A percentile compares a stretch with the other conserved stretches of the same genome.
Evolutionary conservation across 1,284 basidiomycete genomes (phyloP).

Genomic region (Pascua guehoae): DNA sequence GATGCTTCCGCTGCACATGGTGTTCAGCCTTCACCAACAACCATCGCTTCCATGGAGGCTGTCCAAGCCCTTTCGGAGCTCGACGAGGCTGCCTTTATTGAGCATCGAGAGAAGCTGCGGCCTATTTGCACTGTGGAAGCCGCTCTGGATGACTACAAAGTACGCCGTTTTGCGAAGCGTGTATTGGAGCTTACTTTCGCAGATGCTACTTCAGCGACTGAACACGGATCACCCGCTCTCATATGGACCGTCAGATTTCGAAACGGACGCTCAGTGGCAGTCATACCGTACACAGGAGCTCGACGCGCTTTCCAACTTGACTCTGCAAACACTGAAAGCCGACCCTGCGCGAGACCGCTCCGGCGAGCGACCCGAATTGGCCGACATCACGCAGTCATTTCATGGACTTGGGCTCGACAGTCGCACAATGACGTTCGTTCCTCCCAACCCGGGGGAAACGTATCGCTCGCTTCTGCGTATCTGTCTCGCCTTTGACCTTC

Average conservation of each 20-base stretch:
- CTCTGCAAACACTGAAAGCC: conserved; percentile 11
- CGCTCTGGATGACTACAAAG: conserved; percentile 78
- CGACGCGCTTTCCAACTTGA: conserved; percentile 60
- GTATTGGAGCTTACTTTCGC: conserved; percentile 9
- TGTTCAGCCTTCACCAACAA: neutral
- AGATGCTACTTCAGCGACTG: conserved; percentile 89
- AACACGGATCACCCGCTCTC: conserved; percentile 79
- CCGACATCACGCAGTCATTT: conserved; percentile 64
- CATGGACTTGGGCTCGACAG: conserved; percentile 24
- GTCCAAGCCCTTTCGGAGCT: neutral
- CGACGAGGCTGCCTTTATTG: conserved; percentile 12
- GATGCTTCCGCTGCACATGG: neutral
- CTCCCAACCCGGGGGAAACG: conserved; percentile 77
- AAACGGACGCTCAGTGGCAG: conserved; percentile 71
- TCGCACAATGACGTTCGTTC: conserved; percentile 63
- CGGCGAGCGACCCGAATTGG: conserved; percentile 6
- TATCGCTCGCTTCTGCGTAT: conserved; percentile 80
- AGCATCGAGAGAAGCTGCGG: conserved; percentile 14
- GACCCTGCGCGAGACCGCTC: conserved; percentile 11
- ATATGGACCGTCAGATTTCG: conserved; percentile 80
- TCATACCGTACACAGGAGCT: conserved; percentile 83
- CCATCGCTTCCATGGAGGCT: neutral
- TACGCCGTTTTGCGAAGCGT: conserved; percentile 28
- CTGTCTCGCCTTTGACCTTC: conserved; percentile 81
- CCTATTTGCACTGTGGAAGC: conserved; percentile 56